phyloP scores from a whole-genome alignment of 2,329 filamentous ascomycete species.

The Ascochyta fabae region DNA sequence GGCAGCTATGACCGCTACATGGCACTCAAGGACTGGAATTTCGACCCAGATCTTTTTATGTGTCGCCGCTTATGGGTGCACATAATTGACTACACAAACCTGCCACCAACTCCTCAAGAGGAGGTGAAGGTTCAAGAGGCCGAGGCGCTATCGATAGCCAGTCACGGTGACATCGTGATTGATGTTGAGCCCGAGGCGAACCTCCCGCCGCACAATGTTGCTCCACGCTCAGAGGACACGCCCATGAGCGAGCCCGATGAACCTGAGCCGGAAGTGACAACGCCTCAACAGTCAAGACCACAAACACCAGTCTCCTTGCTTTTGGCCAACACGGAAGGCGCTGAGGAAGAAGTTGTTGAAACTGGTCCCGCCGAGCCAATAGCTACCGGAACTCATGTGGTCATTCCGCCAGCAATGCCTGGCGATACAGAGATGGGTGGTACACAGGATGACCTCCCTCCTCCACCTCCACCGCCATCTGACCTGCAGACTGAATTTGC shows the following conservation, averaged over 20 bases:
- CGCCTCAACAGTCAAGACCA: slow-evolving; percentile 4
- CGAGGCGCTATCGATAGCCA: neutral
- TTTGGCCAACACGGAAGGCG: slow-evolving; percentile 4
- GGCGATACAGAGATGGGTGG: slow-evolving; percentile 48
- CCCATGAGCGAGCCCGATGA: slow-evolving; percentile 50
- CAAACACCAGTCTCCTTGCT: slow-evolving; percentile 9
- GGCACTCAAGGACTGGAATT: slow-evolving; percentile 34
- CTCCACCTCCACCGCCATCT: slow-evolving; percentile 34
- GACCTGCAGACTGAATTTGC: slow-evolving; percentile 23
- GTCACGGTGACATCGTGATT: neutral
- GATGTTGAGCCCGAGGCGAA: slow-evolving; percentile 5
- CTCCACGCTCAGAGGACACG: slow-evolving; percentile 40
- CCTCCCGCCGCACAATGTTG: slow-evolving; percentile 11
- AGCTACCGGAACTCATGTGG: neutral
- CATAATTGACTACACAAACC: slow-evolving; percentile 36
- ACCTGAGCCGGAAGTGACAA: slow-evolving; percentile 24
- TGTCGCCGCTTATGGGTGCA: slow-evolving; percentile 46
- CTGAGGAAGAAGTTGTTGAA: slow-evolving; percentile 37
- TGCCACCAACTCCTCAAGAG: slow-evolving; percentile 39
- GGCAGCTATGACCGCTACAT: slow-evolving; percentile 37
- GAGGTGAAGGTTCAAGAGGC: slow-evolving; percentile 11
- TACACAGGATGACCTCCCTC: slow-evolving; percentile 36
- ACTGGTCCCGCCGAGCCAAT: slow-evolving; percentile 11
- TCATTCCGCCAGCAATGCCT: slow-evolving; percentile 28
- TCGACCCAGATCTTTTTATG: slow-evolving; percentile 29